A percentile compares a stretch with the other conserved stretches of the same genome.
These are phyloP conservation scores for Chlorella sp. DNA, from an alignment of 139 green algal genomes.

Conservation along the genomic window DNA sequence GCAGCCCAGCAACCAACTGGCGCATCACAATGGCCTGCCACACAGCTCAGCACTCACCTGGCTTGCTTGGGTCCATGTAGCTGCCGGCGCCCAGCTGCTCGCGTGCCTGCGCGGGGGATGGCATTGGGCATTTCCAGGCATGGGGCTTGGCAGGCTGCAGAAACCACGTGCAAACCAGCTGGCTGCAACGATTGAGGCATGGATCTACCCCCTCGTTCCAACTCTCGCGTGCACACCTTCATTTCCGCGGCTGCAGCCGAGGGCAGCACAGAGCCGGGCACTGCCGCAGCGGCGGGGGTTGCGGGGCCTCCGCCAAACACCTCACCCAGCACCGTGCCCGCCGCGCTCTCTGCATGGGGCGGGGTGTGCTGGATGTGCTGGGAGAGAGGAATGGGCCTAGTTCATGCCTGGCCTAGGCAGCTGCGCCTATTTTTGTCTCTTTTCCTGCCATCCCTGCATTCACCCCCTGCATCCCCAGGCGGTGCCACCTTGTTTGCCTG, in stretches of 20 bases:
- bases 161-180: background rate
- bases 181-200: background rate
- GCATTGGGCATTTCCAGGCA: no score
- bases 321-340: constrained; percentile 14
- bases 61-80: constrained; percentile 17
- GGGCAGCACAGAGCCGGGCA: constrained; percentile 2
- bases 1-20: no score
- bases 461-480: no score
- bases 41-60: background rate
- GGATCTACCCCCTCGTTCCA: background rate
- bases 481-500: no score
- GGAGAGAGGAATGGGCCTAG: no score
- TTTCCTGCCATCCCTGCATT: no score
- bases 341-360: constrained; percentile 15
- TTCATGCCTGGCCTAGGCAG: no score
- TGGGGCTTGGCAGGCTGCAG: no score
- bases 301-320: background rate
- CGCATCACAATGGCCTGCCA: background rate
- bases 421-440: no score
- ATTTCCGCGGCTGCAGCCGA: background rate
- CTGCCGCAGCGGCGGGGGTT: background rate
- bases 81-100: constrained; percentile 23
- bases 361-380: background rate
- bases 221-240: background rate
- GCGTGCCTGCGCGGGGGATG: background rate